phyloP scores from a whole-genome alignment of 176 grass and related monocot species.

The Aegilops sharonensis region DNA sequence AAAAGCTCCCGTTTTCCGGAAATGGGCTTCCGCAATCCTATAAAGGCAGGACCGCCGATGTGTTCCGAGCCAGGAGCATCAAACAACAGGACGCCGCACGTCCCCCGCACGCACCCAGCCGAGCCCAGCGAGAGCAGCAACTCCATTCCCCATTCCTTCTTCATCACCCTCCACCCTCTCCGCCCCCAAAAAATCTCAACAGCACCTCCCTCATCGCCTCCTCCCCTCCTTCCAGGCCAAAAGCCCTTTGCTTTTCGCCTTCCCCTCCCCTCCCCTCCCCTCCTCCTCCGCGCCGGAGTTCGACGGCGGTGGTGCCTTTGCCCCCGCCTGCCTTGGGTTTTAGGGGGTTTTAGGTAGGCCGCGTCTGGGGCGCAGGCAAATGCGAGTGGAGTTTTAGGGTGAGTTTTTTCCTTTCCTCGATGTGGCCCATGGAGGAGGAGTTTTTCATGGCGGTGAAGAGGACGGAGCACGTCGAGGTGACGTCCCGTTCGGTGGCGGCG shows the following conservation, averaged over 20 bases:
- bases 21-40: constrained; percentile 49
- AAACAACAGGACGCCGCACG: not conserved
- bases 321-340: not conserved
- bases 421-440: constrained; percentile 51
- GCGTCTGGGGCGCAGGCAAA: not conserved
- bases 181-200: constrained; percentile 3
- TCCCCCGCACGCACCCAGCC: not conserved
- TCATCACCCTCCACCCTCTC: not conserved
- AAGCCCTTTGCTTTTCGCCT: constrained; percentile 6
- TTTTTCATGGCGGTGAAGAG: constrained; percentile 41
- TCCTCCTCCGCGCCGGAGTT: not conserved
- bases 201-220: not conserved
- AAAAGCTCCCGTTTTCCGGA: constrained; percentile 29
- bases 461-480: constrained; percentile 76
- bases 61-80: not conserved
- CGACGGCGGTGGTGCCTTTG: not conserved
- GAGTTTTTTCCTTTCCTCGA: not conserved
- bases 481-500: not conserved
- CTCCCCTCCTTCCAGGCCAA: not conserved
- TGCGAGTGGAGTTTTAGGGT: constrained; percentile 33
- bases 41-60: constrained; percentile 41
- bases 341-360: constrained; percentile 4
- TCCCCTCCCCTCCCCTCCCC: too few relatives aligned
- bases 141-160: not conserved
- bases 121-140: not conserved